A percentile compares a stretch with the other conserved stretches of the same genome.
phyloP scores from a whole-genome alignment of 2,329 filamentous ascomycete genomes.

The Fusarium chuoi region DNA sequence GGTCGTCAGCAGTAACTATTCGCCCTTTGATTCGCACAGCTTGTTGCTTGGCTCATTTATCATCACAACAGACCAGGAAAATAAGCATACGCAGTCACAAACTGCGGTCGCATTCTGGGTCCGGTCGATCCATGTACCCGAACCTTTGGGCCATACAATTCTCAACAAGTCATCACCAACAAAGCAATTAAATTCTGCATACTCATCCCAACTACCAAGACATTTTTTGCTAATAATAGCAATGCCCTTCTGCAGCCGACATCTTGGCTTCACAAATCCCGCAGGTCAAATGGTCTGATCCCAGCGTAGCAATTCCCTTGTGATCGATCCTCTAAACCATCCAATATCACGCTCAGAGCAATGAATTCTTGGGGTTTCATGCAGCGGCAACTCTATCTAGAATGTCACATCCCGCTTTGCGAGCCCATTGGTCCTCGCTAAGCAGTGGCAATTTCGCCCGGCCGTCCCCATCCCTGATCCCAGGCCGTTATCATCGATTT shows the following conservation, averaged over 20 bases:
- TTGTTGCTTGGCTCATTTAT: conserved; percentile 2
- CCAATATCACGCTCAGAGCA: background rate
- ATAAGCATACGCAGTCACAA: background rate
- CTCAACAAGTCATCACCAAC: background rate
- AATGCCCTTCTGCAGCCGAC: background rate
- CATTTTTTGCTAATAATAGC: conserved; percentile 20
- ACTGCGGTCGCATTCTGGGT: conserved; percentile 8
- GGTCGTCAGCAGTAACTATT: background rate
- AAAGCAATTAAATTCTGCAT: background rate
- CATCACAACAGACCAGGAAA: background rate
- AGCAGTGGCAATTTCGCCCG: background rate
- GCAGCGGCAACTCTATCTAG: conserved; percentile 23
- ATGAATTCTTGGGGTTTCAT: conserved; percentile 2
- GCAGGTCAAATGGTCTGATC: conserved; percentile 12
- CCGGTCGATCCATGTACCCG: conserved; percentile 10
- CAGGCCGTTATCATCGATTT: background rate
- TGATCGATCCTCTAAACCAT: background rate
- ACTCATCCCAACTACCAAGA: background rate
- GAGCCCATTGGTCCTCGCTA: background rate
- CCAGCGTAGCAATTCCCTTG: background rate
- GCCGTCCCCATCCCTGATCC: background rate
- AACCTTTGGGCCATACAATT: background rate
- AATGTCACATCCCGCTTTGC: conserved; percentile 13
- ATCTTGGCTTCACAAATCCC: conserved; percentile 7
- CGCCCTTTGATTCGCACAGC: background rate